phyloP scores from a whole-genome alignment of 805 yeast genomes.

The Cyberlindnera mycetangii region DNA sequence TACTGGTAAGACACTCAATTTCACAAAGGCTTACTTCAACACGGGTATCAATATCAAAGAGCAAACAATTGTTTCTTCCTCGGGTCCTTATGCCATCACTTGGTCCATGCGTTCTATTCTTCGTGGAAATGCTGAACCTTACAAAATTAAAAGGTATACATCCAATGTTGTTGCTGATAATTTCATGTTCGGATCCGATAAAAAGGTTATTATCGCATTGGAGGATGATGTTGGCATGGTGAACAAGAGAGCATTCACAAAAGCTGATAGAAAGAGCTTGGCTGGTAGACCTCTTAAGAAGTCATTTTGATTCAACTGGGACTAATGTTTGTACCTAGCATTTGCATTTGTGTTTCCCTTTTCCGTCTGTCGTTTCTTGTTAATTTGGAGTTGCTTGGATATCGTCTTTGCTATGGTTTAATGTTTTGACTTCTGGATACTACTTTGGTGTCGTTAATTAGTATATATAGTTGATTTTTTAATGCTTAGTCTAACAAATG shows the following conservation, averaged over 20 bases:
- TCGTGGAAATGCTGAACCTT: constrained; percentile 50
- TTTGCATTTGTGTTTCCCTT: constrained; percentile 2
- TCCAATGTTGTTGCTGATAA: constrained; percentile 70
- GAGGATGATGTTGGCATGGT: constrained; percentile 76
- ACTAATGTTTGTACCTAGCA: neutral
- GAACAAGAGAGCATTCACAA: constrained; percentile 53
- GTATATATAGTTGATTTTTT: neutral
- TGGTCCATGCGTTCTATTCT: constrained; percentile 71
- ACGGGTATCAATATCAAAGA: constrained; percentile 63
- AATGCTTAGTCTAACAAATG: neutral
- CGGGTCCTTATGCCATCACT: constrained; percentile 78
- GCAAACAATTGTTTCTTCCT: constrained; percentile 68
- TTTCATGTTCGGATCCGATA: constrained; percentile 70
- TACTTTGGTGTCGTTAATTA: too few relatives aligned
- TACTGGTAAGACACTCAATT: constrained; percentile 47
- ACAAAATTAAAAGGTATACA: constrained; percentile 60
- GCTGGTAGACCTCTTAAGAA: constrained; percentile 26
- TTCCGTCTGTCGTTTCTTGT: neutral
- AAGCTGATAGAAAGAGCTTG: constrained; percentile 49
- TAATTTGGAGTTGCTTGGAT: neutral
- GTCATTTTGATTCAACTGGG: neutral
- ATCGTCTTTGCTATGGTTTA: neutral
- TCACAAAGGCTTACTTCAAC: constrained; percentile 77
- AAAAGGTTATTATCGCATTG: constrained; percentile 68
- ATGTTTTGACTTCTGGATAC: too few relatives aligned